phyloP scores from a whole-genome alignment of 1,139 yeast genomes.

The Tardiomyces digboiensis region DNA sequence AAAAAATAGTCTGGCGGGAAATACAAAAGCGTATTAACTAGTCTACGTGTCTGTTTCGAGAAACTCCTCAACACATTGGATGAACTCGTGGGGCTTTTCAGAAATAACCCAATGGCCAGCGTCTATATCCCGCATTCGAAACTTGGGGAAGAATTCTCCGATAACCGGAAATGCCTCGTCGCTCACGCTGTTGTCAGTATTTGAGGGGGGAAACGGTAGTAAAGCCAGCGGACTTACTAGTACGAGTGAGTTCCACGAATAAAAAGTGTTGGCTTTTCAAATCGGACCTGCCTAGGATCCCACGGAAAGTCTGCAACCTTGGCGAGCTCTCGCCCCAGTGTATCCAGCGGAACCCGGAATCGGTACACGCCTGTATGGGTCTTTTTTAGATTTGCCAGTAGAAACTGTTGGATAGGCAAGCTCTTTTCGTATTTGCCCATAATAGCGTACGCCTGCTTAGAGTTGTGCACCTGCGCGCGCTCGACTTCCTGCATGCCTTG shows the following conservation, averaged over 20 bases:
- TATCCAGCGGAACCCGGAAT: constrained; percentile 60
- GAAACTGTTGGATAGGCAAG: constrained; percentile 61
- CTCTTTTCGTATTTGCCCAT: constrained; percentile 55
- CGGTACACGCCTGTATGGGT: constrained; percentile 24
- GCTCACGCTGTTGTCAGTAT: constrained; percentile 36
- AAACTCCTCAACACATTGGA: constrained; percentile 47
- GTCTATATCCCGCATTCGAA: constrained; percentile 63
- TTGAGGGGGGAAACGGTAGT: background rate
- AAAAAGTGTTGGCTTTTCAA: constrained; percentile 67
- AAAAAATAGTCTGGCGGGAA: background rate
- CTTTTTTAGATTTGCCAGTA: constrained; percentile 59
- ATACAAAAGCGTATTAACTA: background rate
- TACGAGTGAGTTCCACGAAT: constrained; percentile 69
- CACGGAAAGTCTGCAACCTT: constrained; percentile 74
- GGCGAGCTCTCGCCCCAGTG: constrained; percentile 53
- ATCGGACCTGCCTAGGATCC: constrained; percentile 43
- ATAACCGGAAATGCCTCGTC: constrained; percentile 74
- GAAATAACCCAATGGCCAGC: constrained; percentile 91
- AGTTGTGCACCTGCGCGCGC: constrained; percentile 34
- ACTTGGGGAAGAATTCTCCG: constrained; percentile 71
- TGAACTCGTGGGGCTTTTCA: constrained; percentile 66
- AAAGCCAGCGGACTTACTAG: constrained; percentile 29
- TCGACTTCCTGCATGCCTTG: constrained; percentile 46
- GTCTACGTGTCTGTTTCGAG: constrained; percentile 43
- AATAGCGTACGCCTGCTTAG: constrained; percentile 60